Evolutionary conservation across 2,329 filamentous ascomycete species (phyloP), one percentile per base, ranked within the genome.

Genomic region (Rhinocladiella similis): DNA sequence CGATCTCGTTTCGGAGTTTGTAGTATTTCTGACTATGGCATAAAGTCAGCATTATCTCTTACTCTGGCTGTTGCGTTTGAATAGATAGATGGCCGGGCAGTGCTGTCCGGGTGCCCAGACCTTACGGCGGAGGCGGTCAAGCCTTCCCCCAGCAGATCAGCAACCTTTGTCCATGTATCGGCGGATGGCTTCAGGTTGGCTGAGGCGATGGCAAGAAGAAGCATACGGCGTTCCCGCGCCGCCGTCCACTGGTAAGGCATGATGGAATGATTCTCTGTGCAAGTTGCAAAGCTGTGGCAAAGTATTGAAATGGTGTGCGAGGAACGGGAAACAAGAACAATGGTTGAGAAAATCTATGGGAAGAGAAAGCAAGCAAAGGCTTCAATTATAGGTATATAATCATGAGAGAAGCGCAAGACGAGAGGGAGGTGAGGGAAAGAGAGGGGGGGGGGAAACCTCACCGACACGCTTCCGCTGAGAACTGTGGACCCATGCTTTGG

Each of bases 161-260:
- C 63, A 56, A 66, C 62, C 10, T 57, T 22, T 27, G 61, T 62
- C 62, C 66, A 66, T 5, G 61, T 67, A 2, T 57, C 61, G 20
- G 58, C 48, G 3, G 61, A 63, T 3, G 57, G 60, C 38, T 50
- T 57, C 20, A 60, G 43, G 19, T 62, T 58, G 16, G 57, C 57
- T 2, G 50, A 49, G 1, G 57, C 60, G 12, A 62, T 62, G n/a
- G 55, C 57, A 18, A 58, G 35, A 14, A 62, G 48, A 16, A 62
- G 57, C 57, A 62, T 60, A n/a, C 46, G 57, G 5, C 60, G 57
- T 48, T 60, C 60, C 20, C 50, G 36, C 47, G 56, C 60, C 19
- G 60, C 57, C 19, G 47, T 58, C 60, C 60, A 62, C 35, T 57
- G 51, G 29, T 60, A 60, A 35, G 57, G 60, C 60, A 62, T 62